Base-by-base conservation (phyloP, 306 rosid species). In the Vachellia pachyceras region DNA sequence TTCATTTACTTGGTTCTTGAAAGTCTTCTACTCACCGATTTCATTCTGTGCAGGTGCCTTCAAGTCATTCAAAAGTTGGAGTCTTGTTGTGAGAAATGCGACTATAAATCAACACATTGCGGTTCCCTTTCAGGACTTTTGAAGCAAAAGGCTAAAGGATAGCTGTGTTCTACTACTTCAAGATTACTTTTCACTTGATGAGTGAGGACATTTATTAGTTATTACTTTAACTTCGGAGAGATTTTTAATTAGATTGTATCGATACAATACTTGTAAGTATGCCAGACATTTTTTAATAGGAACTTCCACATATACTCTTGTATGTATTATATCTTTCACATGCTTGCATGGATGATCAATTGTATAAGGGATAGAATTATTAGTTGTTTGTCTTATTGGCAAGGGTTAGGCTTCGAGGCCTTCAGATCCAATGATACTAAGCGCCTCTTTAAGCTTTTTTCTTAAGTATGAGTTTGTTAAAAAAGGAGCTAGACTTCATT, bases 71-170 rank as follows among this genome's bases (percentile, higher is more conserved):
- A 91, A 75, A 72, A 86, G 85, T 88, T 93, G 72, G 94, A 93
- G 58, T 79, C 80, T 20, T 95, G 97, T 77, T 95, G 99, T 77
- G 89, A 90, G 87, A 92, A 87, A 79, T 87, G 94, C 54, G 50
- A 89, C 41, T 82, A 91, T 82, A 88, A 89, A 37, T 93, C 98
- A 52, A 93, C 96, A 15, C 99, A 95, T 83, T 95, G 97, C 76
- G 98, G 89, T 87, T 95, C 97, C 39, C 92, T 95, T 80, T 90
- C 96, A 25, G 92, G 85, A 72, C 94, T 95, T 77, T 78, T 95
- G 83, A 93, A 88, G 86, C 97, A 89, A 79, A 89, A 80, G 72
- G 82, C 95, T 9, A 89, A 89, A 82, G 83, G 57, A 17, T 82
- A 66, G 65, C 64, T 83, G 44, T 46, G 55, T 73, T 80, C 22